Conservation (phyloP, 1,284 basidiomycete species). For the Apiotrichum mycotoxinovorans region DNA sequence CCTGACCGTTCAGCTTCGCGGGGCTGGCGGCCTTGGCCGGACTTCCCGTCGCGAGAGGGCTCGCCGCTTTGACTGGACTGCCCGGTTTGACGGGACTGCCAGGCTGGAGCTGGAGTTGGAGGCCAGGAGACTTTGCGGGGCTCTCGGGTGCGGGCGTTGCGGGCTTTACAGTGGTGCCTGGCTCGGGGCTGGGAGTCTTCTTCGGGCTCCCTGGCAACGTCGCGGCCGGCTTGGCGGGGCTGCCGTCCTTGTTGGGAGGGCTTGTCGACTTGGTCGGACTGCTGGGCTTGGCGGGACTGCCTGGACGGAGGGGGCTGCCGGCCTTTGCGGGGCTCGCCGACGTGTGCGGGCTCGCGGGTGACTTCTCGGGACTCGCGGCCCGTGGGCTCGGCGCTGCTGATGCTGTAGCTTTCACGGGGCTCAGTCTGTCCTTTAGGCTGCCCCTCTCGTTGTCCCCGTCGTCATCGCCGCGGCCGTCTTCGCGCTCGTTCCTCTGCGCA, state of each 20-base stretch:
- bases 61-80: not conserved
- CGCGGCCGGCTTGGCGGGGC: not conserved
- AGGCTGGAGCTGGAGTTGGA: no score
- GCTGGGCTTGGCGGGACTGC: no score
- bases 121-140: not conserved
- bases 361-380: not conserved
- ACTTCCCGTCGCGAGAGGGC: not conserved
- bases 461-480: no score
- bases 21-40: slow-evolving; percentile 1
- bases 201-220: not conserved
- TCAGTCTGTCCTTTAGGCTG: not conserved
- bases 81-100: not conserved
- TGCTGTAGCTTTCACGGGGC: no score
- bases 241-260: not conserved
- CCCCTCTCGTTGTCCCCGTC: no score
- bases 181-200: no score
- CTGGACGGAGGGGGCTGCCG: not conserved
- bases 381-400: no score
- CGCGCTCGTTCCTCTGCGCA: not conserved
- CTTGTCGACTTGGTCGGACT: no score
- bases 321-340: not conserved
- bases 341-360: not conserved
- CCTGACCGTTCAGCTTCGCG: slow-evolving; percentile 14
- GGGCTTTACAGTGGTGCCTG: no score
- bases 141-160: not conserved